These are phyloP conservation scores for Kodamaea derodonti DNA, from an alignment of 1,139 yeast species.

Conservation along the genomic window DNA sequence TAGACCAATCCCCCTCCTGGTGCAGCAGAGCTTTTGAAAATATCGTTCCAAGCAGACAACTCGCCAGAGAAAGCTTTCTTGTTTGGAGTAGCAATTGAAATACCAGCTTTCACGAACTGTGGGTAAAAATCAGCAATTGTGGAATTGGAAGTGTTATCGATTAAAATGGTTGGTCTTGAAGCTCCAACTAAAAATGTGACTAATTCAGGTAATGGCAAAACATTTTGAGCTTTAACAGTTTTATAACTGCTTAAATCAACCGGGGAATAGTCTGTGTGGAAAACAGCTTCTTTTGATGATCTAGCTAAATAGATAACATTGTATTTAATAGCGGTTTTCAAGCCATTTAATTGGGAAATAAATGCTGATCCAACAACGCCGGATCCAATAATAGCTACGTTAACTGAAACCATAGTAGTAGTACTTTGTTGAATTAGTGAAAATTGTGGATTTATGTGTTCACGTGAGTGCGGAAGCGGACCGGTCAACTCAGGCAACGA, in stretches of 20 bases:
- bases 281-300: constrained; percentile 60
- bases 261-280: constrained; percentile 66
- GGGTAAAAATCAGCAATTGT: constrained; percentile 76
- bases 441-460: neutral
- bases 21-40: constrained; percentile 53
- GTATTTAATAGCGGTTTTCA: constrained; percentile 56
- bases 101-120: constrained; percentile 65
- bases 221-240: constrained; percentile 45
- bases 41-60: constrained; percentile 67
- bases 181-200: constrained; percentile 61
- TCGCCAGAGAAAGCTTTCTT: constrained; percentile 94
- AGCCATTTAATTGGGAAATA: constrained; percentile 59
- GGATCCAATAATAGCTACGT: constrained; percentile 81
- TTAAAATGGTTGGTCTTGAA: constrained; percentile 71
- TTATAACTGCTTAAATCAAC: constrained; percentile 62
- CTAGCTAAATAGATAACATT: constrained; percentile 81
- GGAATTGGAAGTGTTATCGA: constrained; percentile 91
- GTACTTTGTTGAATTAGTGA: too few relatives aligned
- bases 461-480: neutral
- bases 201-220: constrained; percentile 56
- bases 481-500: neutral
- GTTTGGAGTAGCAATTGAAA: constrained; percentile 96
- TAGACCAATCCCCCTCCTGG: constrained; percentile 75
- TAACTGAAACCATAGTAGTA: constrained; percentile 50
- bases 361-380: constrained; percentile 96